phyloP scores from a whole-genome alignment of 2,329 filamentous ascomycete genomes.

The Parascedosporium putredinis region DNA sequence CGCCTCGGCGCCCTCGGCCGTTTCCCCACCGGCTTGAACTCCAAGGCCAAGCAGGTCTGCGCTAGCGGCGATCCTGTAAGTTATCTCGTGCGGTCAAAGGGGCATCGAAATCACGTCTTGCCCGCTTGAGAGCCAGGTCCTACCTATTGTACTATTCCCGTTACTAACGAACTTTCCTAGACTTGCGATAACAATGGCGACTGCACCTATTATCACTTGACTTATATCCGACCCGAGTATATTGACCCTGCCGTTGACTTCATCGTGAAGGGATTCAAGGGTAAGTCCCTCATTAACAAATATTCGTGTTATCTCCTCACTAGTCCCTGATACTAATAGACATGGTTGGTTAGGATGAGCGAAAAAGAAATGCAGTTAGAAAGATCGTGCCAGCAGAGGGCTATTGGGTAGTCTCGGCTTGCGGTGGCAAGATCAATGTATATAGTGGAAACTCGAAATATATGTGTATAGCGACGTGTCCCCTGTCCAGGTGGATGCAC shows the following conservation, averaged over 20 bases:
- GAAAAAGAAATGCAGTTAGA: no score
- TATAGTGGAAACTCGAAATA: no score
- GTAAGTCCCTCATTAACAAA: background rate
- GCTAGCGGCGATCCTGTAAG: constrained; percentile 10
- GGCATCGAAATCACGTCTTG: no score
- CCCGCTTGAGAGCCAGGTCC: background rate
- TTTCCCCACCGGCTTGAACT: constrained; percentile 8
- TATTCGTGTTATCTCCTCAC: no score
- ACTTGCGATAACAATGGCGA: constrained; percentile 6
- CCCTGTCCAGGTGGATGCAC: no score
- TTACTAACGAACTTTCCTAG: background rate
- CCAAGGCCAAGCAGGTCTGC: constrained; percentile 9
- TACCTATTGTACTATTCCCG: background rate
- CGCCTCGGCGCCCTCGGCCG: background rate
- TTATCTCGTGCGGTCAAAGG: no score
- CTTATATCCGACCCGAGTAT: constrained; percentile 8
- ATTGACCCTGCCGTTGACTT: constrained; percentile 8
- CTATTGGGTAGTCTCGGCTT: no score
- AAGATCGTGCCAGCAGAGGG: no score
- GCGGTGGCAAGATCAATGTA: no score
- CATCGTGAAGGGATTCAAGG: background rate
- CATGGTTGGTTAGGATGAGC: no score
- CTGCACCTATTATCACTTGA: constrained; percentile 9
- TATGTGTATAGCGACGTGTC: no score
- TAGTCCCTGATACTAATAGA: no score